Evolutionary conservation across 306 rosid species (phyloP), one percentile per base, ranked within the genome.

Genomic region (Carpinus viminea): DNA sequence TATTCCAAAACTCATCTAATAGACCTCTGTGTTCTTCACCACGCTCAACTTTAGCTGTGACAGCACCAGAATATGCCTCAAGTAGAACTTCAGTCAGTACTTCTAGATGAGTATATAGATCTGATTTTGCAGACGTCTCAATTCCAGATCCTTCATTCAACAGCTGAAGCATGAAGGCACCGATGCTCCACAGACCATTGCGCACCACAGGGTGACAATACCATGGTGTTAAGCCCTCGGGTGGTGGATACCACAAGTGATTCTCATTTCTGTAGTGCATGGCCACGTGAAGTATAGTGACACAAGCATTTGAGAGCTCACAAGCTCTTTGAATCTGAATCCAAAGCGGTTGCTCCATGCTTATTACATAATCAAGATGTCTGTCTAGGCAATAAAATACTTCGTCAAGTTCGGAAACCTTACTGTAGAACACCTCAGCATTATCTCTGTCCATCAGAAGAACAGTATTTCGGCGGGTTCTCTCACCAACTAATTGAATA

Each of bases 361-460:
- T 87, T 84, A 89, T 86, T 68, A 95, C 82, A 89, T 81, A 92
- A 26, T 92, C 96, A 48, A 91, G 83, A 84, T 95, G 96, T 78
- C 85, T 89, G 82, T 95, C 91, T 80, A 92, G 85, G 83, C 97
- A 92, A 81, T 86, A 77, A 86, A 92, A 92, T 76, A 92, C 87
- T 85, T 89, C 88, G 78, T 92, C 97, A 79, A 94, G 97, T 74
- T 91, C 93, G 68, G 98, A 95, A 86, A 95, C 95, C 83, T 95
- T 95, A 66, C 98, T 95, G 85, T 92, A 95, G 85, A 95, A 91
- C 51, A 91, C 98, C 86, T 95, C 98, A 26, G 98, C 92, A 55
- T 95, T 95, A 85, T 95, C 98, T 82, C 98, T 92, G 79, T 95
- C 98, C 98, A 92, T 95, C 78, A 95, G 84, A 84, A 95, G 93